Conservation (phyloP, 2,329 filamentous ascomycete species). For the Thelonectria discophora region DNA sequence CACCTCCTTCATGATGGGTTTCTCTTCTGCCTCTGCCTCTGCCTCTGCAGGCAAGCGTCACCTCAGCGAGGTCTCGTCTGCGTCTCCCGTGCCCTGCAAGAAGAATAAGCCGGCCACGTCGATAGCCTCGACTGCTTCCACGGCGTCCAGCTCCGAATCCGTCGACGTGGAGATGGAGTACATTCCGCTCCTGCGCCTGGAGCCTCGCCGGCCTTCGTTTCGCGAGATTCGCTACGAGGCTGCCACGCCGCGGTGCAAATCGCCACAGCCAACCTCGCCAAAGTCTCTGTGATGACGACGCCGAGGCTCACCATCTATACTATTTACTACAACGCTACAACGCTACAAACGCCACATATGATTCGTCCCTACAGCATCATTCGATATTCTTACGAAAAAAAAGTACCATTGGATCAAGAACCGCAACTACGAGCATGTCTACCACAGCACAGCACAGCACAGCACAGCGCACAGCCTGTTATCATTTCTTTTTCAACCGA, state of each 20-base stretch:
- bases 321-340: not conserved
- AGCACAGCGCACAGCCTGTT: not conserved
- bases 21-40: too few relatives aligned
- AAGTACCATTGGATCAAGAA: not conserved
- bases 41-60: slow-evolving; percentile 31
- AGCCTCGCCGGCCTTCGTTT: slow-evolving; percentile 35
- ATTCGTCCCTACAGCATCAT: slow-evolving; percentile 1
- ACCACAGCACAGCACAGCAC: not conserved
- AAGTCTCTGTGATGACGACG: slow-evolving; percentile 30
- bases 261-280: slow-evolving; percentile 39
- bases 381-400: slow-evolving; percentile 1
- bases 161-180: slow-evolving; percentile 31
- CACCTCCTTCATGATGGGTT: slow-evolving; percentile 28
- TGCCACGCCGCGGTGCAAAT: slow-evolving; percentile 34
- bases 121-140: slow-evolving; percentile 36
- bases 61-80: slow-evolving; percentile 32
- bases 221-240: slow-evolving; percentile 36
- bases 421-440: not conserved
- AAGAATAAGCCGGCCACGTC: slow-evolving; percentile 41
- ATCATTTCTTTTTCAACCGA: not conserved
- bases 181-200: slow-evolving; percentile 26
- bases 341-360: too few relatives aligned
- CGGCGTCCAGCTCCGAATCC: slow-evolving; percentile 26
- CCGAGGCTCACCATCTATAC: slow-evolving; percentile 1
- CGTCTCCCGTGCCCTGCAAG: slow-evolving; percentile 37